These are phyloP conservation scores for Aquilaria malaccensis DNA, from an alignment of 345 rosid genomes.

Conservation along the genomic window DNA sequence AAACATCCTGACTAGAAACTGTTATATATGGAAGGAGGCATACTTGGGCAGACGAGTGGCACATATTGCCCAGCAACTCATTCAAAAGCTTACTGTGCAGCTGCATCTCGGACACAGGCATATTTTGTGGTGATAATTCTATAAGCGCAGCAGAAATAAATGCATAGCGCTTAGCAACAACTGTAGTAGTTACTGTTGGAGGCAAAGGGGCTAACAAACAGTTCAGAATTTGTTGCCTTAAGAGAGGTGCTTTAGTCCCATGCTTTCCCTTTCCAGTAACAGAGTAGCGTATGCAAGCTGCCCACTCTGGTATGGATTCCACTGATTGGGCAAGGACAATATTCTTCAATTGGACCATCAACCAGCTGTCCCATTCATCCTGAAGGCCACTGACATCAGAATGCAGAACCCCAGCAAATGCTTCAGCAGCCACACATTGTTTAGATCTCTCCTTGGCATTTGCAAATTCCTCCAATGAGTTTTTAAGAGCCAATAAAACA, in stretches of 20 bases:
- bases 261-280: slow-evolving; percentile 96
- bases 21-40: slow-evolving; percentile 14
- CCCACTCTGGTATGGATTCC: slow-evolving; percentile 98
- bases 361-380: slow-evolving; percentile 90
- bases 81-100: slow-evolving; percentile 62
- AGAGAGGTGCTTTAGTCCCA: slow-evolving; percentile 70
- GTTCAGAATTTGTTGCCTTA: slow-evolving; percentile 77
- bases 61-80: slow-evolving; percentile 79
- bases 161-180: slow-evolving; percentile 91
- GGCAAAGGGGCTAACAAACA: slow-evolving; percentile 80
- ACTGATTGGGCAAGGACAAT: slow-evolving; percentile 80
- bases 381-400: slow-evolving; percentile 80
- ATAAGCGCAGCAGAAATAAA: slow-evolving; percentile 89
- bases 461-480: slow-evolving; percentile 73
- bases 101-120: slow-evolving; percentile 70
- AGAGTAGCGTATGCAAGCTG: slow-evolving; percentile 95
- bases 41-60: slow-evolving; percentile 98
- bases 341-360: slow-evolving; percentile 73
- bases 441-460: slow-evolving; percentile 90
- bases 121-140: slow-evolving; percentile 79
- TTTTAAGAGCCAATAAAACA: slow-evolving; percentile 60
- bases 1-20: slow-evolving; percentile 1
- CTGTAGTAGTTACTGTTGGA: slow-evolving; percentile 69
- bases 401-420: slow-evolving; percentile 87
- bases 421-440: slow-evolving; percentile 99